Base-by-base conservation (phyloP, 768 basidiomycete species). In the Pleurotus platypus region DNA sequence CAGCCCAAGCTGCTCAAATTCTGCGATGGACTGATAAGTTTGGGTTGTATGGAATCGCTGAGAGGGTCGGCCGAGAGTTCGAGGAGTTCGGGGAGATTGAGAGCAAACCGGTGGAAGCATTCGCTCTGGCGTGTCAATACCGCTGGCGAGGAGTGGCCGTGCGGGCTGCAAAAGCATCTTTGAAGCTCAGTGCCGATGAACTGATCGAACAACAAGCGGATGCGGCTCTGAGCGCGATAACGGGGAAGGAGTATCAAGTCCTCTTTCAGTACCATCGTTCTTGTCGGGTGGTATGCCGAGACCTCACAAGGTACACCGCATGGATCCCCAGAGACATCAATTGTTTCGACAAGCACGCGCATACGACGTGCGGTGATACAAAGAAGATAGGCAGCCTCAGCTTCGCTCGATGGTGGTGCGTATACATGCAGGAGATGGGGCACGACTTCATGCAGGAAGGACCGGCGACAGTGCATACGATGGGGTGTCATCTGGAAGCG, bases 61-160 rank as follows among this genome's bases (percentile, higher is more conserved):
- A 22, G 22, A 66, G 66, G 53, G 39, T 74, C 58, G 64, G 70
- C 61, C 67, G 63, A 57, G 64, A 66, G 63, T 71, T 70, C 53
- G 63, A 63, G 7, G 62, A 65, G 50, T 67, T 71, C 45, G 55
- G 67, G 30, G 66, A 74, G 61, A 58, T 72, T 11, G 66, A 72
- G 50, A 63, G 61, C 49, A 74, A 75, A 24, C 64, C 73, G 35
- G 62, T 75, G 62, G 67, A 70, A 26, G 71, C 72, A 24, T 73
- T 73, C 38, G 71, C 69, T 39, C 69, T 73, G 48, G 73, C 72
- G 42, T 71, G 72, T 58, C 69, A 67, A n/a, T 49, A 49, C 30
- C 5, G 16, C 5, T 49, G 46, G 45, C n/a, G 15, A 49, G 22
- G 16, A 39, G 26, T 59, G 24, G 45, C 47, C 2, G 5, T 8